Base-by-base conservation (phyloP, 306 rosid species). In the Castanea mollissima region DNA sequence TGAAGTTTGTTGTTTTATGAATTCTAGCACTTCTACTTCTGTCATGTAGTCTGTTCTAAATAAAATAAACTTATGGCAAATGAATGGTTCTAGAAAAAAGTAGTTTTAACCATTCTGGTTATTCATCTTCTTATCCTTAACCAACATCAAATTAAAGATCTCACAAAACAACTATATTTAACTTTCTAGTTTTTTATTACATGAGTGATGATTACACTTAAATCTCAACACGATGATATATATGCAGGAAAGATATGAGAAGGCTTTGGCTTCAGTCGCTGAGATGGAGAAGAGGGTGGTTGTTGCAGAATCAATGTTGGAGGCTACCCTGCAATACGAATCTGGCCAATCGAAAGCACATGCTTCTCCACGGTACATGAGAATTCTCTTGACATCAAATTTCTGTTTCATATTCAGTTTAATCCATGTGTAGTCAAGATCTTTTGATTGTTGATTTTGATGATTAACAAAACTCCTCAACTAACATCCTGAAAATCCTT, bases 301-400 rank as follows among this genome's bases (percentile, higher is more conserved):
- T 65, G 82, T 93, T 86, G 98, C 97, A 32, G 99, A 95, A 86
- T 91, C 96, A 71, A 82, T 90, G 94, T 78, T 95, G 89, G 99
- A 91, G 87, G 98, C 97, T 77, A 95, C 99, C 75, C 78, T 95
- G 82, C 97, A 93, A 75, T 95, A 95, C 76, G 94, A 95, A 93
- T 91, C 99, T 64, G 99, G 99, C 74, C 98, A 93, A 91, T 85
- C 85, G 62, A 93, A 89, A 89, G 95, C 94, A 74, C 78, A 31
- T 29, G 73, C 92, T 83, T 90, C 97, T 86, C 97, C 98, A 41
- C 29, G 99, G 99, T 95, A 86, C 23, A 6, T 52, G 16, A 74
- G 56, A 76, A 62, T 49, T 44, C 27, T 73, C 71, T 71, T 62
- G 64, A 49, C 59, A 72, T 56, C 78, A 58, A 44, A 31, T 68